A percentile compares a stretch with the other conserved stretches of the same genome.
phyloP scores from a whole-genome alignment of 371 early-diverging fungal genomes.

The Lichtheimia corymbifera region DNA sequence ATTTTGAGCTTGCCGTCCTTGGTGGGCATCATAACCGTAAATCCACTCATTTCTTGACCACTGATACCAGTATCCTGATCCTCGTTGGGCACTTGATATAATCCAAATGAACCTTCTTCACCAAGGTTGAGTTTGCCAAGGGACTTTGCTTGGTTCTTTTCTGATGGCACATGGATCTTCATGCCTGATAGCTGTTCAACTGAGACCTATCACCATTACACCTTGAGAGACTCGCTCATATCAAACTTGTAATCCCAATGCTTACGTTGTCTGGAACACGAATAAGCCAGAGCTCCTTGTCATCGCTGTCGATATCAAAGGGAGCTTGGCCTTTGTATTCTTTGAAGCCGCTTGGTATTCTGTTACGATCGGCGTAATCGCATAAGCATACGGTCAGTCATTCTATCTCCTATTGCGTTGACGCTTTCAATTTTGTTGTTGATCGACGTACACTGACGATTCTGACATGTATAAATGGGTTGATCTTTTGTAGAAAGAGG shows the following conservation, averaged over 20 bases:
- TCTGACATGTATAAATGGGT: too few relatives aligned
- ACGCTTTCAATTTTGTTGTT: not conserved
- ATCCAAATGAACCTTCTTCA: slow-evolving; percentile 24
- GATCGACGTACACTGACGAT: too few relatives aligned
- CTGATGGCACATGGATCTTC: slow-evolving; percentile 27
- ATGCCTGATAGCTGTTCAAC: slow-evolving; percentile 28
- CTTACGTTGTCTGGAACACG: slow-evolving; percentile 50
- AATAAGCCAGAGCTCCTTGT: slow-evolving; percentile 52
- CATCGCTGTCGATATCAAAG: slow-evolving; percentile 19
- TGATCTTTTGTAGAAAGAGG: too few relatives aligned
- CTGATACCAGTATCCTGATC: slow-evolving; percentile 37
- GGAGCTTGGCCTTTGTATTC: not conserved
- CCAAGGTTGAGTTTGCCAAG: slow-evolving; percentile 29
- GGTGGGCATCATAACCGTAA: slow-evolving; percentile 43
- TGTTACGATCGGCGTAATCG: not conserved
- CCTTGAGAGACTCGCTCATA: not conserved
- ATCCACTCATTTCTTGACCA: slow-evolving; percentile 52
- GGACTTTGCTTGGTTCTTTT: slow-evolving; percentile 14
- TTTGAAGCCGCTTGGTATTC: slow-evolving; percentile 5
- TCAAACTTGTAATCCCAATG: not conserved
- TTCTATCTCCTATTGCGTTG: not conserved
- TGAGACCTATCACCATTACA: slow-evolving; percentile 24
- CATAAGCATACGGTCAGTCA: not conserved
- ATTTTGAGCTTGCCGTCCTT: slow-evolving; percentile 29
- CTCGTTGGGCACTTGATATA: slow-evolving; percentile 15